These are phyloP conservation scores for Yamadazyma conglobata DNA, from an alignment of 1,139 yeast genomes.

Conservation along the genomic window DNA sequence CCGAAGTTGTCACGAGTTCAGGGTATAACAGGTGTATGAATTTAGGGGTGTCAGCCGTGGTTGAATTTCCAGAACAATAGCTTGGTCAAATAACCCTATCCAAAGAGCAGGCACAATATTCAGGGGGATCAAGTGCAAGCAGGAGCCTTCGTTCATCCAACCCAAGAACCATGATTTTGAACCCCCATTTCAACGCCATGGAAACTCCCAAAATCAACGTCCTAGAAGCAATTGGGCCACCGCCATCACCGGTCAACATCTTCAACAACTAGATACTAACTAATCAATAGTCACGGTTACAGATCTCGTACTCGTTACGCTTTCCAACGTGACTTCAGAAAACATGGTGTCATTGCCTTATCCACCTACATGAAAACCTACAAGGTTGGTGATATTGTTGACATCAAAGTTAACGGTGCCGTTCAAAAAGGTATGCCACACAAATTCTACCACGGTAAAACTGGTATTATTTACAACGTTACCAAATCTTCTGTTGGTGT, in stretches of 20 bases:
- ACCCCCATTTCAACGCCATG: too few species aligned
- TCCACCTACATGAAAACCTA: slow-evolving; percentile 96
- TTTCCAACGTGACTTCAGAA: slow-evolving; percentile 99
- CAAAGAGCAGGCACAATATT: too few species aligned
- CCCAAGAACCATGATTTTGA: too few species aligned
- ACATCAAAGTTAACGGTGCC: slow-evolving; percentile 98
- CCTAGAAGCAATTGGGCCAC: too few species aligned
- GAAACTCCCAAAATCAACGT: too few species aligned
- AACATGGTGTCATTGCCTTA: slow-evolving; percentile 92
- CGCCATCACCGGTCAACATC: too few species aligned
- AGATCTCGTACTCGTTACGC: slow-evolving; percentile 99
- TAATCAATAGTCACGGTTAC: slow-evolving; percentile 69
- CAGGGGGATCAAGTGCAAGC: too few species aligned
- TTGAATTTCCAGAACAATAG: too few species aligned
- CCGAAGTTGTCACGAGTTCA: too few species aligned
- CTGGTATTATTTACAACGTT: slow-evolving; percentile 98
- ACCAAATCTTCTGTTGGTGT: slow-evolving; percentile 99
- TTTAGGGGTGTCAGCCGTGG: too few species aligned
- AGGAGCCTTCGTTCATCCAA: neutral
- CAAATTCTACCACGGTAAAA: slow-evolving; percentile 99
- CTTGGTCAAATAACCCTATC: too few species aligned
- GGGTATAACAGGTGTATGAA: too few species aligned
- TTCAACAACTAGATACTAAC: slow-evolving; percentile 9
- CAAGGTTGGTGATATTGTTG: slow-evolving; percentile 99
- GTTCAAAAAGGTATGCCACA: slow-evolving; percentile 99